Evolutionary conservation across 495 filamentous ascomycete species (phyloP), one percentile per base, ranked within the genome.

Genomic region (Penicillium diatomitis): DNA sequence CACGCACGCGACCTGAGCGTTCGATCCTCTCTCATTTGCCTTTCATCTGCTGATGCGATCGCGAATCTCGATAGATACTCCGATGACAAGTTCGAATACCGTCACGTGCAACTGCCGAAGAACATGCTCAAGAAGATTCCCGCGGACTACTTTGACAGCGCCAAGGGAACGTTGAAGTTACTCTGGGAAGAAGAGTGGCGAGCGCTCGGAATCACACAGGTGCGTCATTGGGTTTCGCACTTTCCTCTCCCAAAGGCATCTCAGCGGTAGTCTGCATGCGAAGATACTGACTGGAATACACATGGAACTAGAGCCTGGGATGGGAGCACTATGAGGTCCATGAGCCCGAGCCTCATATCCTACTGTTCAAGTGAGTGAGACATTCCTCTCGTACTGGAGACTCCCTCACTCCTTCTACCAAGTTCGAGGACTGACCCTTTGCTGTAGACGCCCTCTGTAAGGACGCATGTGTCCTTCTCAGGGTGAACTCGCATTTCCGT

Each of bases 251-350:
- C 20, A 20, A 20, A 20, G 20, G 2, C 20, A 20, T 20, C 20
- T 20, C 20, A 20, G 20, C 20, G 20, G 20, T 20, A 20, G 20
- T 20, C 20, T 20, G 20, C 20, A 20, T 20, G 20, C 20, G 20
- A 20, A 20, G 20, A 20, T 20, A 20, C 20, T 29, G 10, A 37
- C 66, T 72, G 50, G 69, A 46, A 33, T 32, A 32, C 48, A 28
- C 2, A n/a, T 35, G 20, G 20, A 20, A 11, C 11, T 52, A 97
- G 89, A 97, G 94, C 66, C 72, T 97, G 53, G 92, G 92, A 29
- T 98, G 92, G 92, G 90, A 96, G 62, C 92, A 98, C 68, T 98
- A 98, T 56, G 92, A 98, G 68, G 92, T 97, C 46, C 92, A 98
- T 63, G 94, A 96, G 67, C 92, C 92, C 34, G 92, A 98, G 72